Evolutionary conservation across 1,284 basidiomycete genomes (phyloP), one percentile per base, ranked within the genome.

Genomic region (Leccinum insolens): DNA sequence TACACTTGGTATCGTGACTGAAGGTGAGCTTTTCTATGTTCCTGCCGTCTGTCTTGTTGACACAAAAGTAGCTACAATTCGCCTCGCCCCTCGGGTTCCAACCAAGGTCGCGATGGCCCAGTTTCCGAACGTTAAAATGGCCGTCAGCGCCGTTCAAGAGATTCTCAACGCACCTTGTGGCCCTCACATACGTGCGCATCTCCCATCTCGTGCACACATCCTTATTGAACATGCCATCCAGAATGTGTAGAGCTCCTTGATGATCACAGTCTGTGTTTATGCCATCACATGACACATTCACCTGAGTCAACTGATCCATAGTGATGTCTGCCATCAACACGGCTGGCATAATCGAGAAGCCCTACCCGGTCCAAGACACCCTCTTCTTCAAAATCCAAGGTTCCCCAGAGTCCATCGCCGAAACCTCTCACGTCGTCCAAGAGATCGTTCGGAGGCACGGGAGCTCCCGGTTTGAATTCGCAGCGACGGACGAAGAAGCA

Each of bases 191-290:
- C 88, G 88, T 85, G 68, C 58, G 82, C 81, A 37, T 64, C 28
- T 14, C 17, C 49, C 22, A 66, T 67, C n/a, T 52, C 31, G 49
- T 15, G n/a, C 15, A 3, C 31, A 0, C 4, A n/a, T 59, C 76
- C 74, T 25, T 66, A 28, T 58, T 68, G 41, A 49, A 71, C 72
- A 80, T 74, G 80, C 12, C 8, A 9, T 60, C 7, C 68, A 90
- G 92, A 93, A 84, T 95, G 94, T 72, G 86, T 95, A 60, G 94
- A 96, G 75, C 85, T 95, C 22, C 80, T 95, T 1, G 94, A 95
- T 74, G 87, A 91, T 68, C 80, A 87, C 63, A 89, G 88, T 89
- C 70, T 64, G 85, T 74, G 4, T 57, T 61, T 22, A 22, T 61
- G 14, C 15, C 15, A 31, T 61, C 9, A 4, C 46, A 60, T 22